Evolutionary conservation across 805 yeast species (phyloP), one percentile per base, ranked within the genome.

Genomic region (Tetrapisispora pingtungensis): DNA sequence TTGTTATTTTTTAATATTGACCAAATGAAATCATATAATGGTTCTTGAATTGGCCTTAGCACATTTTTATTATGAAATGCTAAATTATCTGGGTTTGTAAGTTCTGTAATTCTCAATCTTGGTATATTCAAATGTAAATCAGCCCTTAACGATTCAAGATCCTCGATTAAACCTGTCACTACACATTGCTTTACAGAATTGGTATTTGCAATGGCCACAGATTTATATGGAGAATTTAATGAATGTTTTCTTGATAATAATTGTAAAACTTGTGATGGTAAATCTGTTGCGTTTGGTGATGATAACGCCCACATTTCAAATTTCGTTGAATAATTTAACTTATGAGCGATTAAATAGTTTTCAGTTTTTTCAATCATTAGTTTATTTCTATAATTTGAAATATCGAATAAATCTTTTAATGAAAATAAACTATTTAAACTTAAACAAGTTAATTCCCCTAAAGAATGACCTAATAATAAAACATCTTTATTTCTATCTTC

Each of bases 11-110:
- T 61, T 30, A 64, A 39, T 10, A 50, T 58, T 20, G 55, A 49
- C 62, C 62, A 62, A 14, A 62, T 62, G 38, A 46, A 62, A 41
- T 62, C 65, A 43, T 61, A 56, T 31, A 64, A 39, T 7, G 64
- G 64, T 41, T 60, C 66, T 37, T 57, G 59, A 7, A 61, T 54
- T 13, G 62, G 52, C 38, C 57, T 49, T 36, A 64, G 42, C 5
- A 64, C 62, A 12, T 51, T 56, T 24, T 48, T 53, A 38, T 64
- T 62, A 48, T 64, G 68, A 40, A 64, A 64, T 22, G 68, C 62
- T 14, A 64, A 51, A 36, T 59, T 52, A 38, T 51, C 47, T 18
- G 67, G 65, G 38, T 61, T 62, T 2, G 58, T 52, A 39, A 61
- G 46, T 42, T 54, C 58, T 5, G 59, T 57, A 17, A 57, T 56